Evolutionary conservation across 768 basidiomycete genomes (phyloP).

Genomic region (Chlorophyllum brunneum): DNA sequence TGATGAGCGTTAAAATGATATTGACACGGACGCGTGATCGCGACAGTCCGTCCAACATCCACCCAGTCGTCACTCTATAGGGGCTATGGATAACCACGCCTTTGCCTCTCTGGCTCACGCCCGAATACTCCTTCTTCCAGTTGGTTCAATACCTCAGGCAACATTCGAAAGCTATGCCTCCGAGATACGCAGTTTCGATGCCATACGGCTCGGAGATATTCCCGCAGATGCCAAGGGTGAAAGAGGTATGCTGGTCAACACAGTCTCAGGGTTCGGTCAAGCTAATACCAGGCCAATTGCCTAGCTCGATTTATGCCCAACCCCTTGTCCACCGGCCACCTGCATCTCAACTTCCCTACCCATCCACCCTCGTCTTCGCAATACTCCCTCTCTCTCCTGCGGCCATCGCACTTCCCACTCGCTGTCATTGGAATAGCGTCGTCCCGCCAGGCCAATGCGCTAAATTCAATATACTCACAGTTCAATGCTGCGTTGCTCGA

Average conservation of each 20-base stretch:
- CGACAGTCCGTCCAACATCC: not conserved
- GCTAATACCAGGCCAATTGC: conserved; percentile 12
- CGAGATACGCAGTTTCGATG: conserved; percentile 70
- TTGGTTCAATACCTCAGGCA: conserved; percentile 68
- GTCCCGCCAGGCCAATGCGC: conserved; percentile 51
- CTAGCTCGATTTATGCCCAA: conserved; percentile 79
- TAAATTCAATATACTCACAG: conserved; percentile 53
- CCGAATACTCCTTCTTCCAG: conserved; percentile 80
- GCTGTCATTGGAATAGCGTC: conserved; percentile 87
- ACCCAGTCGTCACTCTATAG: no score
- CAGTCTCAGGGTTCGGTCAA: not conserved
- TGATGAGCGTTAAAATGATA: not conserved
- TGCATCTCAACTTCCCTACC: conserved; percentile 77
- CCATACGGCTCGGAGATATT: conserved; percentile 77
- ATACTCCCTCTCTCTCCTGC: conserved; percentile 64
- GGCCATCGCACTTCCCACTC: conserved; percentile 78
- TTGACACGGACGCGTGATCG: conserved; percentile 6
- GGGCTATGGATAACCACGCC: conserved; percentile 60
- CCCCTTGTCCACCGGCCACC: conserved; percentile 66
- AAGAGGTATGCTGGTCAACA: conserved; percentile 46
- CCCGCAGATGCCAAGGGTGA: conserved; percentile 77
- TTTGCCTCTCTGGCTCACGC: conserved; percentile 87
- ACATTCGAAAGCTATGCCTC: conserved; percentile 71
- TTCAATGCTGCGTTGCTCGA: conserved; percentile 64
- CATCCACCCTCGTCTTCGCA: conserved; percentile 74